Evolutionary conservation across 768 basidiomycete species (phyloP), one percentile per base, ranked within the genome.

Genomic region (Cyathus striatus): DNA sequence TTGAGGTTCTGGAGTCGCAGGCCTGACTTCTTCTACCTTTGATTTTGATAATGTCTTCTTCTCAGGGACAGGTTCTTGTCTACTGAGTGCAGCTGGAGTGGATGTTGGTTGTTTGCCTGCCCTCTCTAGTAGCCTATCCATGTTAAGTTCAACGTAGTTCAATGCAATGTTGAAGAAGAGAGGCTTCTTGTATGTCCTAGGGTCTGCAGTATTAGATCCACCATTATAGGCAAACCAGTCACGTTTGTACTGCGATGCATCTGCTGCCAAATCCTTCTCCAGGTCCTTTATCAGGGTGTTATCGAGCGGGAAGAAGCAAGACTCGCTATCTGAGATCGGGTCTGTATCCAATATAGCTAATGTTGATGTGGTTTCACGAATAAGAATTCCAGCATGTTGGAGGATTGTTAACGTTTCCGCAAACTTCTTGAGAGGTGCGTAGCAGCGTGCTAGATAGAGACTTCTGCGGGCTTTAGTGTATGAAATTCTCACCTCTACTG

Each of bases 161-260:
- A 93, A 79, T 14, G 91, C 93, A 47, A 91, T 86, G 58, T 96
- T 90, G 64, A 94, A 96, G 70, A 97, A 96, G 30, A 91, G 55
- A 13, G 90, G 90, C 57, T 95, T 95, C 67, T 84, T 82, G 55
- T 82, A 69, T 27, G 69, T 61, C 53, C 73, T 70, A 38, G 68
- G 56, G 38, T 75, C 70, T 0, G 59, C 57, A 10, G 68, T 60
- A 24, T 65, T 52, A 5, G 70, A 65, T 2, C 89, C 89, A 2
- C 89, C 88, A 53, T 89, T 89, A 57, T 73, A 75, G 1, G 79
- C 71, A 52, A 87, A 86, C 90, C 90, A 92, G 35, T 83, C 83
- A 25, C 74, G 77, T 57, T 89, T 89, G 62, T 77, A 70, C 9
- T 65, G 62, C 5, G 69, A 51, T 34, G 70, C 69, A 44, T 81